These are phyloP conservation scores for Metarhizium robertsii DNA, from an alignment of 2,329 filamentous ascomycete genomes.

Conservation along the genomic window DNA sequence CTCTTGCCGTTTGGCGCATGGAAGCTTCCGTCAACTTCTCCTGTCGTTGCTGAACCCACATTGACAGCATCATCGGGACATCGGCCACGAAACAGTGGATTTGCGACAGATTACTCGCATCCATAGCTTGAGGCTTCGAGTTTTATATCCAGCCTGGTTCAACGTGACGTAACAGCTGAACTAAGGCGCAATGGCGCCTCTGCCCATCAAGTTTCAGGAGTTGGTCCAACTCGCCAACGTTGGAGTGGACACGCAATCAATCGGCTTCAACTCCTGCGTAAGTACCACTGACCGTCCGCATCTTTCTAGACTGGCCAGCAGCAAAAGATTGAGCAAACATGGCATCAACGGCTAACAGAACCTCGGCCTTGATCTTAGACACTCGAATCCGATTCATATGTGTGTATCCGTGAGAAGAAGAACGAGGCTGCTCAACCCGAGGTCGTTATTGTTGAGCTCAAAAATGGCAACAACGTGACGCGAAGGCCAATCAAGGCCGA, in stretches of 20 bases:
- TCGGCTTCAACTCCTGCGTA: constrained; percentile 76
- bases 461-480: constrained; percentile 93
- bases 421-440: constrained; percentile 76
- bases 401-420: constrained; percentile 94
- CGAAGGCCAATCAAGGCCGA: constrained; percentile 96
- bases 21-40: constrained; percentile 23
- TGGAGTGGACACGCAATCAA: constrained; percentile 40
- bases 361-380: constrained; percentile 47
- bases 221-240: constrained; percentile 57
- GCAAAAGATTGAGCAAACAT: neutral
- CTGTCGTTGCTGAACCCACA: constrained; percentile 14
- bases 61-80: constrained; percentile 4
- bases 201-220: constrained; percentile 92
- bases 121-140: neutral
- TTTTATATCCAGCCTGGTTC: constrained; percentile 8
- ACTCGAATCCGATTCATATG: constrained; percentile 92
- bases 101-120: constrained; percentile 14
- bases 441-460: constrained; percentile 95
- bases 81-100: constrained; percentile 11
- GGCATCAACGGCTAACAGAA: neutral
- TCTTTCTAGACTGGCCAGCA: neutral
- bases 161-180: constrained; percentile 14
- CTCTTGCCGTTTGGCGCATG: constrained; percentile 26
- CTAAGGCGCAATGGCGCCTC: constrained; percentile 48
- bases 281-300: constrained; percentile 2